Base-by-base conservation (phyloP, 179 eudicot genomes). In the Beta corolliflora region DNA sequence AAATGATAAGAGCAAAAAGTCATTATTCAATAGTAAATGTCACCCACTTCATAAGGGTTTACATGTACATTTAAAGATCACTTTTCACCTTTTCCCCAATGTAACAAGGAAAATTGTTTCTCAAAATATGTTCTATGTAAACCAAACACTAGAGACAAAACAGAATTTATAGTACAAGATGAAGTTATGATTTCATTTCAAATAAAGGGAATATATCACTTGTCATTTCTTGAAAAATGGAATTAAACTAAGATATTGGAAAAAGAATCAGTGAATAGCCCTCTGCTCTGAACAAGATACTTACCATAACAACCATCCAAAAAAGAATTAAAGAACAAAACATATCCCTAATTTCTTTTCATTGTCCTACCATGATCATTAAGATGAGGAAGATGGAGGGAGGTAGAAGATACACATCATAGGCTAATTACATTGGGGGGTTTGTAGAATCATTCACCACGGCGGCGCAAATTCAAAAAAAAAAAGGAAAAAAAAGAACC, bases 351-450 rank as follows among this genome's bases (percentile, higher is more conserved):
- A 69, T 81, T 76, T 56, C 50, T 77, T 76, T 45, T 81, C 58
- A 41, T 70, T 52, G 60, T 73, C 81, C 85, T 82, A 82, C 78
- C 68, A 82, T 78, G 46, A n/a, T n/a, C n/a, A 77, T 71, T 31
- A 45, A 70, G 68, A 69, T 45, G 68, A 41, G 46, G 68, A 73
- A 60, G 64, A 48, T 13, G 77, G 29, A 1, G 29, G 71, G 48
- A 82, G 59, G 81, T 79, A 66, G 78, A 84, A 80, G 70, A 87
- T 83, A 83, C 86, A 83, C 79, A 81, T 79, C 81, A 81, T 79
- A 81, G 79, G 82, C 80, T 85, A 88, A 88, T 88, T 88, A 85
- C 90, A 88, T 78, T 54, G 81, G 80, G 79, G 66, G 52, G 23
- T 44, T 82, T 82, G 75, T 69, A 86, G 77, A 81, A 66, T 84